These are phyloP conservation scores for Sphaerostilbella broomeana DNA, from an alignment of 2,329 filamentous ascomycete genomes.

Conservation along the genomic window DNA sequence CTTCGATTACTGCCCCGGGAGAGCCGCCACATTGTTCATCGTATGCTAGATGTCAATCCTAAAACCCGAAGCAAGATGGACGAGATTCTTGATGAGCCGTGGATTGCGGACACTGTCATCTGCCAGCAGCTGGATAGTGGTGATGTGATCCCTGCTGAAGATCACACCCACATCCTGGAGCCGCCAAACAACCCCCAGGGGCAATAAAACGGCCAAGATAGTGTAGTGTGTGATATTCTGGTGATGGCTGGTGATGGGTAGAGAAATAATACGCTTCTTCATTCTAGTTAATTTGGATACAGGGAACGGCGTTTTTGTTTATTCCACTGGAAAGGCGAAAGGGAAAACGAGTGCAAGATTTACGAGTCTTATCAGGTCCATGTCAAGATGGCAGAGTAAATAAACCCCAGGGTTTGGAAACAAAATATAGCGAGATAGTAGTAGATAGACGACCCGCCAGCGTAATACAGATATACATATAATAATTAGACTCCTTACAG, in stretches of 20 bases:
- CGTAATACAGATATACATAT: no score
- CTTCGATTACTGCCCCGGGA: slow-evolving; percentile 82
- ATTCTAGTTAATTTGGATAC: not conserved
- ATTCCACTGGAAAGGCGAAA: no score
- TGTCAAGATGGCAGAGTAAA: no score
- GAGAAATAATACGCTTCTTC: no score
- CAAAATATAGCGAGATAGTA: no score
- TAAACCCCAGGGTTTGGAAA: no score
- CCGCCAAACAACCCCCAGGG: slow-evolving; percentile 45
- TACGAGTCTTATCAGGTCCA: not conserved
- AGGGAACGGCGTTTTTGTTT: not conserved
- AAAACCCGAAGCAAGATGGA: slow-evolving; percentile 75
- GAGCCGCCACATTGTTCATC: slow-evolving; percentile 79
- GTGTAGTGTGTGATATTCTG: no score
- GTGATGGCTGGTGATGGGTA: no score
- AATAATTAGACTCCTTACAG: no score
- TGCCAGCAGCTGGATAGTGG: slow-evolving; percentile 72
- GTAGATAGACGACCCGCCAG: no score
- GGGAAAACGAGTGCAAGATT: no score
- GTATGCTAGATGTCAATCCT: slow-evolving; percentile 88
- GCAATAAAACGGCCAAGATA: not conserved
- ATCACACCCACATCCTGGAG: slow-evolving; percentile 81
- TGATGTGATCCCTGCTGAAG: slow-evolving; percentile 61
- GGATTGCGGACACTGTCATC: slow-evolving; percentile 79
- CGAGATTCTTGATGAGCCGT: slow-evolving; percentile 81